Base-by-base conservation (phyloP, 352 stramenopile genomes). In the Pythium aquatile region DNA sequence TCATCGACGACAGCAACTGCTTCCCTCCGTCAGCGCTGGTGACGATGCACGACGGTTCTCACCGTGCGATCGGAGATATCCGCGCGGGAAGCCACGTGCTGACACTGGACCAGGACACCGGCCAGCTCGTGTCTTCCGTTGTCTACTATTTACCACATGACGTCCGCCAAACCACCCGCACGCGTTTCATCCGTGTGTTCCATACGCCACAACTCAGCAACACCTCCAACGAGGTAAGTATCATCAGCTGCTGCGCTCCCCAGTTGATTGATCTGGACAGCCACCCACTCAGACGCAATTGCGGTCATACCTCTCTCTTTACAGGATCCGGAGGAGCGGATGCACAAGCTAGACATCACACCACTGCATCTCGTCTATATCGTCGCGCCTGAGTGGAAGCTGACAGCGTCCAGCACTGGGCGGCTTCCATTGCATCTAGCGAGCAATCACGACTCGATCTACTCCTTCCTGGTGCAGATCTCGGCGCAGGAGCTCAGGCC, bases 71-170 rank as follows among this genome's bases (percentile, higher is more conserved):
- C 65, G 35, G 63, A 51, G 63, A 83, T 55, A 58, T 83, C 17
- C 49, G 17, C 8, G 64, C 84, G 9, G 83, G 83, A 33, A 77
- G 90, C 63, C 70, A 70, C 4, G 76, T 92, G 58, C 58, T 90
- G 33, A 55, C 79, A n/a, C 56, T 92, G 5, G 69, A 85, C 59
- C 46, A 14, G 5, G 48, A 48, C 20, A 44, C 60, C 49, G 81
- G 81, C 3, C 54, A 54, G 0, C 42, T 49, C 10, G 68, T 81
- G 40, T 83, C 82, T 52, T 79, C 83, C 3, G 73, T 65, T 3
- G 83, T 90, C 8, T 92, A 88, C 51, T 91, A 88, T 62, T 75
- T 87, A 54, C 83, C 83, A 11, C 79, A 91, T 54, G 77, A 86
- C 49, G 74, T 66, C 55, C 20, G 64, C 33, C 49, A 54, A 14